These are phyloP conservation scores for Aspergillus incahuasiensis DNA, from an alignment of 495 filamentous ascomycete species.

Conservation along the genomic window DNA sequence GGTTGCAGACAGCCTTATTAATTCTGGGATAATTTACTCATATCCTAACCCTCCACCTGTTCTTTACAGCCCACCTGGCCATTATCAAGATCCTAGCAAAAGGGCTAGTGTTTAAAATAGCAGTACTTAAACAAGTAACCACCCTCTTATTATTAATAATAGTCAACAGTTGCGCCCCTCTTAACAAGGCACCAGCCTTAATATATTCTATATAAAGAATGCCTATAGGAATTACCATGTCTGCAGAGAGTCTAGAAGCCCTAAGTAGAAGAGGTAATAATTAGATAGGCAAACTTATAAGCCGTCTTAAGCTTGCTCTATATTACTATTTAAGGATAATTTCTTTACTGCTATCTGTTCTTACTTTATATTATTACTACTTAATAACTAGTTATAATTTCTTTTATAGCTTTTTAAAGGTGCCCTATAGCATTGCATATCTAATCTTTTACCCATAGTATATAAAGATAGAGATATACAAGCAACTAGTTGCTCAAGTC, in stretches of 20 bases:
- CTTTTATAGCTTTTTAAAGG: slow-evolving; percentile 22
- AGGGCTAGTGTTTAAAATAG: neutral
- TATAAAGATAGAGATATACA: slow-evolving; percentile 9
- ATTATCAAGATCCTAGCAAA: slow-evolving; percentile 5
- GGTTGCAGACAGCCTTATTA: neutral
- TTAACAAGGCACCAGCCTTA: neutral
- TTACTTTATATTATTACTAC: slow-evolving; percentile 16
- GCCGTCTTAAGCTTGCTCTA: slow-evolving; percentile 7
- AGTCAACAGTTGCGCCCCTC: neutral
- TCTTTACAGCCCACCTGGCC: slow-evolving; percentile 7
- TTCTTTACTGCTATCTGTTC: slow-evolving; percentile 14
- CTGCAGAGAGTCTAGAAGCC: neutral
- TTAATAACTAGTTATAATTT: slow-evolving; percentile 19
- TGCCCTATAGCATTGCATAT: slow-evolving; percentile 15
- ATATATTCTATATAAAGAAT: neutral
- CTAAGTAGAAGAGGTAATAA: slow-evolving; percentile 13
- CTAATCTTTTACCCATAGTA: slow-evolving; percentile 7
- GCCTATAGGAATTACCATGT: neutral
- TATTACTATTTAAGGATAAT: neutral
- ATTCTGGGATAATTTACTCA: slow-evolving; percentile 7
- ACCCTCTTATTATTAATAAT: neutral
- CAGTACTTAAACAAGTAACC: slow-evolving; percentile 1
- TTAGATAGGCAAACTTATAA: slow-evolving; percentile 7
- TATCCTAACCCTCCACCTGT: slow-evolving; percentile 19
- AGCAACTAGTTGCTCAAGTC: slow-evolving; percentile 7